phyloP scores from a whole-genome alignment of 805 yeast genomes.

The Clavispora vitiphila region DNA sequence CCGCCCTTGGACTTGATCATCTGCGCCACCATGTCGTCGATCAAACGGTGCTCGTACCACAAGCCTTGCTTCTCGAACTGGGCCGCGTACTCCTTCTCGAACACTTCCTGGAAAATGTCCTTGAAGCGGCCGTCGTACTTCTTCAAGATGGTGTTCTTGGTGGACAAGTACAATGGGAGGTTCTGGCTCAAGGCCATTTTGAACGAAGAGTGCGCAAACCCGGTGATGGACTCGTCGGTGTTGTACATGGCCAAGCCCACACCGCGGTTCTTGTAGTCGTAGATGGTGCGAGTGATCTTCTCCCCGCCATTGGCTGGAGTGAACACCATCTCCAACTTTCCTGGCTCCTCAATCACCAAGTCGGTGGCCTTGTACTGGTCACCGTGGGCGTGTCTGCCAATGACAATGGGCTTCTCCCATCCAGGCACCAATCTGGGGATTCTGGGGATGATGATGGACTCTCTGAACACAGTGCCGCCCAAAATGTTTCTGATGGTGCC shows the following conservation, averaged over 20 bases:
- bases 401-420: constrained; percentile 94
- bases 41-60: constrained; percentile 95
- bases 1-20: constrained; percentile 97
- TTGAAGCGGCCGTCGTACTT: constrained; percentile 93
- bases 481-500: constrained; percentile 94
- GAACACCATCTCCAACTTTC: constrained; percentile 71
- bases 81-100: constrained; percentile 60
- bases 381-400: constrained; percentile 97
- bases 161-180: constrained; percentile 78
- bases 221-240: constrained; percentile 84
- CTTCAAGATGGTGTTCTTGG: constrained; percentile 93
- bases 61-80: constrained; percentile 76
- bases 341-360: constrained; percentile 71
- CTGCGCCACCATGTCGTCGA: constrained; percentile 99
- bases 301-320: constrained; percentile 64
- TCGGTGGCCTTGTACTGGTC: constrained; percentile 96
- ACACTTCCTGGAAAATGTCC: constrained; percentile 83
- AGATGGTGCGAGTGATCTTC: constrained; percentile 55
- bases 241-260: constrained; percentile 94
- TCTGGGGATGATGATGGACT: constrained; percentile 85
- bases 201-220: constrained; percentile 92
- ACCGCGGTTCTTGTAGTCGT: constrained; percentile 64
- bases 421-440: constrained; percentile 86
- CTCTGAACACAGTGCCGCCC: constrained; percentile 96
- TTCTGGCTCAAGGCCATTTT: constrained; percentile 76